Conservation (phyloP, 192 early-diverging fungal species). For the Umbelopsis sp. region DNA sequence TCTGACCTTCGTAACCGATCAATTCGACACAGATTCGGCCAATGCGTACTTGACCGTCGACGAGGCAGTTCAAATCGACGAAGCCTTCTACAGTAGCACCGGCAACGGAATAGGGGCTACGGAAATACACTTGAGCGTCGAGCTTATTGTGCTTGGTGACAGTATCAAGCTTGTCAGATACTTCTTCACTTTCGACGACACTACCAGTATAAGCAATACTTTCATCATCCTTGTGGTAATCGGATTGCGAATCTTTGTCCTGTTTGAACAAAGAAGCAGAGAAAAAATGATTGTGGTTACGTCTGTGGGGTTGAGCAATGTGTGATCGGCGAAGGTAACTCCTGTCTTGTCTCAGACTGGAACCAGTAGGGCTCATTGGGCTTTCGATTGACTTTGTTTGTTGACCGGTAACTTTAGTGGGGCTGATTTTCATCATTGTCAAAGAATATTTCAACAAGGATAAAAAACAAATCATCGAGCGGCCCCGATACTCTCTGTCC, state of each 20-base stretch:
- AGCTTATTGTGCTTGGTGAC: slow-evolving; percentile 5
- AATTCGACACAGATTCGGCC: slow-evolving; percentile 10
- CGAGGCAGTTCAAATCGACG: slow-evolving; percentile 5
- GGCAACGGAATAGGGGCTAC: slow-evolving; percentile 1
- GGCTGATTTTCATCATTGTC: slow-evolving; percentile 6
- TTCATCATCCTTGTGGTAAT: neutral
- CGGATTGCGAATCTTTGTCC: neutral
- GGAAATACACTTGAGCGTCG: slow-evolving; percentile 12
- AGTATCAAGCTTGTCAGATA: neutral
- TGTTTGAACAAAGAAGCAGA: slow-evolving; percentile 6
- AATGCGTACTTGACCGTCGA: slow-evolving; percentile 7
- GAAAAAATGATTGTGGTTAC: slow-evolving; percentile 5
- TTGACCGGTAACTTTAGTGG: neutral
- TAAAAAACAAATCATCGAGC: neutral
- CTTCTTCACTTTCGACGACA: neutral
- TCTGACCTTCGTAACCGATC: slow-evolving; percentile 7
- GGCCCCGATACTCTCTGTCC: no score
- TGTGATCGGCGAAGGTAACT: slow-evolving; percentile 2
- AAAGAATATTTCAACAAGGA: neutral
- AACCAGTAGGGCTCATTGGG: neutral
- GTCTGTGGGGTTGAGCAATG: slow-evolving; percentile 3
- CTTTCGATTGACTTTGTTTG: neutral
- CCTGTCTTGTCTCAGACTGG: neutral
- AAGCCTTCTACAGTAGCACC: slow-evolving; percentile 6
- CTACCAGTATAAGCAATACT: slow-evolving; percentile 16